These are phyloP conservation scores for Microdochium nivale DNA, from an alignment of 2,329 filamentous ascomycete genomes.

Conservation along the genomic window DNA sequence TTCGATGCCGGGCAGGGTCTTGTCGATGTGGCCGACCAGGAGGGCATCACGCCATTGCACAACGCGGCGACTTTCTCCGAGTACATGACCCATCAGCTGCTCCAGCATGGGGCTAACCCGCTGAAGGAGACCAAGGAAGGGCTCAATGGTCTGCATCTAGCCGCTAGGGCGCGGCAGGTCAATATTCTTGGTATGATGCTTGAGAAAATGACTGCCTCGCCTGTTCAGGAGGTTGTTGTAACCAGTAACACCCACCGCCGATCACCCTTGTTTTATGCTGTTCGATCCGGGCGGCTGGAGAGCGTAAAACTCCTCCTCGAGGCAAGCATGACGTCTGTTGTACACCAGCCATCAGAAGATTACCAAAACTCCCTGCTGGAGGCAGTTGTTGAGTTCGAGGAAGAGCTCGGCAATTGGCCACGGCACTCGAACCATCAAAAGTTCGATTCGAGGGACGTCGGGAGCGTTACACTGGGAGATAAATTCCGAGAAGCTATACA, in stretches of 20 bases:
- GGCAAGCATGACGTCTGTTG: background rate
- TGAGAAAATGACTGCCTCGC: background rate
- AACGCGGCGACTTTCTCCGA: slow-evolving; percentile 11
- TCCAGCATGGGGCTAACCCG: slow-evolving; percentile 27
- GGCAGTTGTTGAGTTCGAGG: background rate
- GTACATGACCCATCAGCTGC: slow-evolving; percentile 13
- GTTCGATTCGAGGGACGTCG: background rate
- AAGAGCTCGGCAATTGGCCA: background rate
- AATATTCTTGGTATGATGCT: slow-evolving; percentile 24
- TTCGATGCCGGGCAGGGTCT: background rate
- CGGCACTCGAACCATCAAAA: background rate
- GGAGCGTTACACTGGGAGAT: background rate
- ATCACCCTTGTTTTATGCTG: background rate
- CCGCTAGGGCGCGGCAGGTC: slow-evolving; percentile 19
- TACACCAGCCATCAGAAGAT: background rate
- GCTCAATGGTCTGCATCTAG: slow-evolving; percentile 29
- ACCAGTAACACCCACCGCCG: background rate
- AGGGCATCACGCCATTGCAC: slow-evolving; percentile 16
- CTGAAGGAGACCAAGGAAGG: slow-evolving; percentile 19
- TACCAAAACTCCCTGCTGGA: background rate
- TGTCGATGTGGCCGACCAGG: slow-evolving; percentile 5
- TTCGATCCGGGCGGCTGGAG: background rate
- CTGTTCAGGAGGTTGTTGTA: too few relatives aligned
- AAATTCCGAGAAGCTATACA: background rate
- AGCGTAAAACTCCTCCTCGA: background rate